Base-by-base conservation (phyloP, 2,329 filamentous ascomycete genomes). In the Fusarium subglutinans region DNA sequence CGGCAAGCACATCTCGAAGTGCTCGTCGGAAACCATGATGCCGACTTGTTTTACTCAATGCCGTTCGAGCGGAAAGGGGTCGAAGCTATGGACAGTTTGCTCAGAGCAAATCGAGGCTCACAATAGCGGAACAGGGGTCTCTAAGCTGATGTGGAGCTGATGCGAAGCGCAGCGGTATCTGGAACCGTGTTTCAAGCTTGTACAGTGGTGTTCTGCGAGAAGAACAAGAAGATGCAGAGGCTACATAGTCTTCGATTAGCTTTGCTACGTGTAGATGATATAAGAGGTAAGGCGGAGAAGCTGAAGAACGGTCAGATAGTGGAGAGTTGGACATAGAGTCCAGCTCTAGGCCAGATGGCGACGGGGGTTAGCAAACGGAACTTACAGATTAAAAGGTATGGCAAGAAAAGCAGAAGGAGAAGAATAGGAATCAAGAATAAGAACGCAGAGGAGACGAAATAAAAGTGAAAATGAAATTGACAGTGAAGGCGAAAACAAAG, bases 1-100 rank as follows among this genome's bases (percentile, higher is more conserved):
- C 59, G 94, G 94, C 81, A 97, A 90, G 83, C 95, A 98, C 79
- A 96, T 90, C 78, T 98, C 95, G 86, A 97, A 97, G 63, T 96
- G 91, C 78, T 95, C 91, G 87, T 98, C 96, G 78, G 95, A 94
- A 72, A 98, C 92, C 96, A 98, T 98, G 81, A 72, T 88, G 79
- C 83, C 77, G 79, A 58, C 63, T 59, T 57, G 35, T 58, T 69
- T 73, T 58, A 67, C 54, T 37, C 48, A 50, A 45, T 53, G n/a
- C 50, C 50, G 55, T 57, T 61, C 53, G 53, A 57, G 61, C 66
- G 57, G 69, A 56, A 55, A 53, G 40, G 51, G 51, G 60, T 60
- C 38, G 41, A 58, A 62, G 72, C 72, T 75, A 63, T 41, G 41
- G 51, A 70, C 69, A 72, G 68, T 54, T 72, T 71, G 41, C 56